Conservation (phyloP, 371 early-diverging fungal species). For the Mucor saturninus region DNA sequence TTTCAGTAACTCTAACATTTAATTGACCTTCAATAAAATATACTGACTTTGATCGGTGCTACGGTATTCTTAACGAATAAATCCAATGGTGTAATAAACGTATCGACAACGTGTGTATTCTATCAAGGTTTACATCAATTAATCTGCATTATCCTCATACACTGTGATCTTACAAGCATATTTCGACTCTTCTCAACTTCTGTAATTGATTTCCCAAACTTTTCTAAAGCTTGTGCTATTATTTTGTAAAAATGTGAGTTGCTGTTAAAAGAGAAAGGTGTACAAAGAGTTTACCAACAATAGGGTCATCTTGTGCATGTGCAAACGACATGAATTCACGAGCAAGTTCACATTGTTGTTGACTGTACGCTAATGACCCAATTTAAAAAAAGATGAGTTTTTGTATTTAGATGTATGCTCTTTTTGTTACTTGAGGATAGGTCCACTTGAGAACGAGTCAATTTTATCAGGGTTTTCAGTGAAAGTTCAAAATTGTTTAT, state of each 20-base stretch:
- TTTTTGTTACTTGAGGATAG: slow-evolving; percentile 49
- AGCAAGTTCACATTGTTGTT: slow-evolving; percentile 60
- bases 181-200: slow-evolving; percentile 67
- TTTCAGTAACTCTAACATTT: too few relatives aligned
- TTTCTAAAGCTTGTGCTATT: slow-evolving; percentile 58
- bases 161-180: slow-evolving; percentile 56
- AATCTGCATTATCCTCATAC: background rate
- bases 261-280: too few relatives aligned
- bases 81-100: slow-evolving; percentile 71
- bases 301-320: slow-evolving; percentile 63
- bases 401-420: background rate
- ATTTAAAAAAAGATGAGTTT: background rate
- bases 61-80: slow-evolving; percentile 62
- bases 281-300: slow-evolving; percentile 50
- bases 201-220: slow-evolving; percentile 58
- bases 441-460: slow-evolving; percentile 60
- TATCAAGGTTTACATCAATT: slow-evolving; percentile 10
- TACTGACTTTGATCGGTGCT: slow-evolving; percentile 61
- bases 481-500: slow-evolving; percentile 59
- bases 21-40: background rate
- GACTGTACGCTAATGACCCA: slow-evolving; percentile 48
- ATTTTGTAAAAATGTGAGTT: too few relatives aligned
- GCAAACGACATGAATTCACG: slow-evolving; percentile 56
- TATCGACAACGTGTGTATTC: slow-evolving; percentile 67
- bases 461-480: slow-evolving; percentile 56